Conservation (phyloP, 305 asterid genomes). For the Solanum hybrid region DNA sequence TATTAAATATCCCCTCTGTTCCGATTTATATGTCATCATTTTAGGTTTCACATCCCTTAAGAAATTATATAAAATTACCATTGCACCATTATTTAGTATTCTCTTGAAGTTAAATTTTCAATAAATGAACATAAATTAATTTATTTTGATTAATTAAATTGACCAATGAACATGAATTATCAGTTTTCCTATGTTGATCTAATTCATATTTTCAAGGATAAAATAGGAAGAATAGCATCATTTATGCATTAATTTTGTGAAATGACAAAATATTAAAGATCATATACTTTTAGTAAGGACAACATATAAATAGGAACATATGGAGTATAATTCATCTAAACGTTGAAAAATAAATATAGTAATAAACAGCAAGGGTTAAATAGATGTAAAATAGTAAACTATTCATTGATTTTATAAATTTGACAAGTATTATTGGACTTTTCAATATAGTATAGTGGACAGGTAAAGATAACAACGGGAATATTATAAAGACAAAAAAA, state of each 20-base stretch:
- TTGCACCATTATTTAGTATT: background rate
- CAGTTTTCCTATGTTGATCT: background rate
- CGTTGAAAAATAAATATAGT: too few relatives aligned
- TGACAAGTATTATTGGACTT: background rate
- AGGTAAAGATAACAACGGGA: rapidly evolving
- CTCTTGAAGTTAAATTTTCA: background rate
- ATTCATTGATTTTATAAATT: background rate
- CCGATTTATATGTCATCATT: too few relatives aligned
- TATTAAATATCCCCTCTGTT: too few relatives aligned
- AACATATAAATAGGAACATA: background rate
- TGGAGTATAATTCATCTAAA: background rate
- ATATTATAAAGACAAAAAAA: background rate
- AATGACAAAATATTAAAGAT: background rate
- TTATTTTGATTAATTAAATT: too few relatives aligned
- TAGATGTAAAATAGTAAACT: background rate
- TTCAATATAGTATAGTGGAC: too few relatives aligned
- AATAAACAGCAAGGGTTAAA: too few relatives aligned
- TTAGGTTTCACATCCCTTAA: too few relatives aligned
- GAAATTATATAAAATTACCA: too few relatives aligned
- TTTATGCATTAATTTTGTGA: background rate
- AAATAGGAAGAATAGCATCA: background rate
- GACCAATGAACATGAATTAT: background rate
- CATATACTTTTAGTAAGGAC: background rate
- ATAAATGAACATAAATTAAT: background rate
- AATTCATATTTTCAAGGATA: background rate